Percentiles rank a stretch among this genome's conserved stretches.
Evolutionary conservation across 768 basidiomycete genomes (phyloP).

Genomic region (Symmetrospora coprosmae): DNA sequence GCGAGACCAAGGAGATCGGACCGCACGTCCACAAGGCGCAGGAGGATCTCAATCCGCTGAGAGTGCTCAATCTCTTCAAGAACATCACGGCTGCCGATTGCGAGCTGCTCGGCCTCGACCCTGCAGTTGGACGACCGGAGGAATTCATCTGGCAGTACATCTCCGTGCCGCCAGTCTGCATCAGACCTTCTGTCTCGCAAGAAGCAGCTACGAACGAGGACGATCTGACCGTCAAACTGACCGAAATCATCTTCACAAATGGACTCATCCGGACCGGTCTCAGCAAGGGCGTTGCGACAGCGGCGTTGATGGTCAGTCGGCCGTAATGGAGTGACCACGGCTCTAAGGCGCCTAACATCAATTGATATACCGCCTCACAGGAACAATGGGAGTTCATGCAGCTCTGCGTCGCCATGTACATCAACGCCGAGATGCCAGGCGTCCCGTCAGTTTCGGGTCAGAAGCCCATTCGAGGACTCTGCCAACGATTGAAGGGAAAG

Average conservation of each 20-base stretch:
- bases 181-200: conserved; percentile 90
- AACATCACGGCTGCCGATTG: conserved; percentile 93
- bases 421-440: conserved; percentile 93
- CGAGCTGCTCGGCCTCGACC: conserved; percentile 80
- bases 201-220: conserved; percentile 94
- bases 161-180: conserved; percentile 93
- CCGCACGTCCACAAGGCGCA: conserved; percentile 74
- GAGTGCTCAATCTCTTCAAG: conserved; percentile 80
- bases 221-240: conserved; percentile 89
- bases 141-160: conserved; percentile 98
- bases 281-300: conserved; percentile 69
- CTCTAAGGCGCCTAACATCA: not conserved
- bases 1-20: conserved; percentile 71
- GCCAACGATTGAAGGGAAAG: conserved; percentile 94
- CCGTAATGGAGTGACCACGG: too few relatives aligned
- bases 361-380: conserved; percentile 43
- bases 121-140: conserved; percentile 78
- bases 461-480: conserved; percentile 93
- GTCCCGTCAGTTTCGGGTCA: conserved; percentile 48
- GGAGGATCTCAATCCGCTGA: conserved; percentile 87
- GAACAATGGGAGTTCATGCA: conserved; percentile 99
- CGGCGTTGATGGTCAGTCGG: conserved; percentile 68
- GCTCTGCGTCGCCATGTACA: conserved; percentile 86
- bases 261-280: conserved; percentile 81
- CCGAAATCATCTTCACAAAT: conserved; percentile 90